phyloP scores from a whole-genome alignment of 805 yeast genomes.

The Myxozyma geophila region DNA sequence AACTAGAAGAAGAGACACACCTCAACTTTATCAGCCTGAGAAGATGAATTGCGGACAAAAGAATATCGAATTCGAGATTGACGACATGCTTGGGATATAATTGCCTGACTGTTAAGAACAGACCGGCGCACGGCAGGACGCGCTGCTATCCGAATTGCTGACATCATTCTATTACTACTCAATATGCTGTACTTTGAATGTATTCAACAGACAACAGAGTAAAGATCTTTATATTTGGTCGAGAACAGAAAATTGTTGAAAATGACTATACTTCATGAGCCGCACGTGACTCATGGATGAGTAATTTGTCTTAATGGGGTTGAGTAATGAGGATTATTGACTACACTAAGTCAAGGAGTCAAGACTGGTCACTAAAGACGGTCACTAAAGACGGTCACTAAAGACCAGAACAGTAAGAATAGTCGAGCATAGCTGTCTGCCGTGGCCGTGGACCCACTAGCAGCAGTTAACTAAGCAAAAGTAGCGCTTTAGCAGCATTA shows the following conservation, averaged over 20 bases:
- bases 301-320: not conserved
- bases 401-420: too few species aligned
- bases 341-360: not conserved
- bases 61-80: too few species aligned
- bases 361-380: too few species aligned
- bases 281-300: constrained; percentile 1
- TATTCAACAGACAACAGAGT: not conserved
- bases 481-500: too few species aligned
- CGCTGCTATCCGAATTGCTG: constrained; percentile 12
- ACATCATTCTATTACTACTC: not conserved
- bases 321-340: not conserved
- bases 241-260: not conserved
- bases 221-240: not conserved
- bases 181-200: not conserved
- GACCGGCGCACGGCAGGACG: constrained; percentile 1
- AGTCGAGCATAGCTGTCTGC: not conserved
- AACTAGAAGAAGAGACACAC: not conserved
- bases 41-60: constrained; percentile 6
- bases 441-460: not conserved
- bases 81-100: not conserved
- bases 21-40: constrained; percentile 5
- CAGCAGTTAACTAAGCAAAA: too few species aligned
- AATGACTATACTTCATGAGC: constrained; percentile 3
- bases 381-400: too few species aligned
- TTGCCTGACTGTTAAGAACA: not conserved